Percentiles rank a stretch among this genome's conserved stretches.
Conservation (phyloP, 805 yeast species). For the Candida incommunis region DNA sequence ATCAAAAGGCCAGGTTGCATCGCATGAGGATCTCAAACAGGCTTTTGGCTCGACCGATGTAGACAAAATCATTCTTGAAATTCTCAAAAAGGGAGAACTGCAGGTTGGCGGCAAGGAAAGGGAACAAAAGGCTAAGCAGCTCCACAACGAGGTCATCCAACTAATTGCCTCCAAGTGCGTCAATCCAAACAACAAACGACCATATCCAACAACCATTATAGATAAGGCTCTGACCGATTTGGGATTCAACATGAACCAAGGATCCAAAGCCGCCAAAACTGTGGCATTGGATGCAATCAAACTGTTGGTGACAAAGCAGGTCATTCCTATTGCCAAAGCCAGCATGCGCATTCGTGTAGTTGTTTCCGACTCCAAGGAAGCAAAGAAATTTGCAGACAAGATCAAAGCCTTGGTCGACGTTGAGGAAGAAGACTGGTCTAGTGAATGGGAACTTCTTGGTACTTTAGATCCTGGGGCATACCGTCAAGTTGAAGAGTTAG, state of each 20-base stretch:
- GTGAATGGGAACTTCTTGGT: conserved; percentile 44
- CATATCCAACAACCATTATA: conserved; percentile 91
- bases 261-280: conserved; percentile 57
- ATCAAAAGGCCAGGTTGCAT: conserved; percentile 87
- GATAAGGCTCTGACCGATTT: conserved; percentile 62
- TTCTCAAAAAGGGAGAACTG: conserved; percentile 81
- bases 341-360: conserved; percentile 74
- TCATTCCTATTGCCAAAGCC: conserved; percentile 89
- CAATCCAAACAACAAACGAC: conserved; percentile 75
- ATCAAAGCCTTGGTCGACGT: conserved; percentile 30
- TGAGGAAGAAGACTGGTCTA: conserved; percentile 27
- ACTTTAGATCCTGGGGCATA: conserved; percentile 79
- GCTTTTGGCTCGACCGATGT: conserved; percentile 66
- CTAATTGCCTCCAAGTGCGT: conserved; percentile 82
- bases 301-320: conserved; percentile 57
- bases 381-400: conserved; percentile 29
- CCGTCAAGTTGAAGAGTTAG: conserved; percentile 49
- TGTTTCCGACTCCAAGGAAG: conserved; percentile 36
- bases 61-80: conserved; percentile 65
- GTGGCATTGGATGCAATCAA: conserved; percentile 90
- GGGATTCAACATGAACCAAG: conserved; percentile 61
- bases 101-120: conserved; percentile 92
- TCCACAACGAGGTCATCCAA: conserved; percentile 69
- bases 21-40: conserved; percentile 63
- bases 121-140: conserved; percentile 54